A percentile compares a stretch with the other conserved stretches of the same genome.
Evolutionary conservation across 108 stramenopile species (phyloP).

Genomic region (Fistulifera pelliculosa): DNA sequence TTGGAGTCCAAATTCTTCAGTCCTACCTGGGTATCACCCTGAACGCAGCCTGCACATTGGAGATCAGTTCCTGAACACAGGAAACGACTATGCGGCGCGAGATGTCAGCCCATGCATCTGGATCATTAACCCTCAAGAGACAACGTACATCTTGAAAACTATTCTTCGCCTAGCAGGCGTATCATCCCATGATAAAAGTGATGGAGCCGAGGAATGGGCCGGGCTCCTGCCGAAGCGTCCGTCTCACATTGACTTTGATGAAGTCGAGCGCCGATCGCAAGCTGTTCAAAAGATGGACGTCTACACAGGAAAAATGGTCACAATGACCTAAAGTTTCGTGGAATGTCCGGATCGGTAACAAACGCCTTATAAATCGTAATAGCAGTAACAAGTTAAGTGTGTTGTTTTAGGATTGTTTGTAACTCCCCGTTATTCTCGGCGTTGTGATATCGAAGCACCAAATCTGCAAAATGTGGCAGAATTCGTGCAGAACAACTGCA

Average conservation of each 20-base stretch:
- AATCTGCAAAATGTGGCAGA: constrained; percentile 63
- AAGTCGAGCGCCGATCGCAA: constrained; percentile 53
- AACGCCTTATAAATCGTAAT: too few species aligned
- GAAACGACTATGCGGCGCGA: constrained; percentile 87
- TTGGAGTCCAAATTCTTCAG: constrained; percentile 78
- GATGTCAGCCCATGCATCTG: constrained; percentile 81
- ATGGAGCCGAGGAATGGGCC: background rate
- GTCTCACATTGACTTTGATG: constrained; percentile 42
- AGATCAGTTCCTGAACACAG: constrained; percentile 86
- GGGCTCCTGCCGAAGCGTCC: background rate
- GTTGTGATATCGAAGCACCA: constrained; percentile 79
- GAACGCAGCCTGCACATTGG: constrained; percentile 83
- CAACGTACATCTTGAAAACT: constrained; percentile 80
- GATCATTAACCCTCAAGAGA: constrained; percentile 89
- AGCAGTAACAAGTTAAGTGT: too few species aligned
- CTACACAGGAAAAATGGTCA: constrained; percentile 58
- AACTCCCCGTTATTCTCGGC: background rate
- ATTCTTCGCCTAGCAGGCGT: constrained; percentile 74
- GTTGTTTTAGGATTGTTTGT: too few species aligned
- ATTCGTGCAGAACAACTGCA: constrained; percentile 46
- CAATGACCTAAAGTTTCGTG: too few species aligned
- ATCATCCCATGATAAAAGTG: background rate
- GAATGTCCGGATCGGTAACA: too few species aligned
- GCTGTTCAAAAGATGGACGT: constrained; percentile 76
- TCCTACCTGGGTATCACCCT: constrained; percentile 65